Conservation (phyloP, 2,329 filamentous ascomycete genomes). For the Aspergillus novofumigatus region DNA sequence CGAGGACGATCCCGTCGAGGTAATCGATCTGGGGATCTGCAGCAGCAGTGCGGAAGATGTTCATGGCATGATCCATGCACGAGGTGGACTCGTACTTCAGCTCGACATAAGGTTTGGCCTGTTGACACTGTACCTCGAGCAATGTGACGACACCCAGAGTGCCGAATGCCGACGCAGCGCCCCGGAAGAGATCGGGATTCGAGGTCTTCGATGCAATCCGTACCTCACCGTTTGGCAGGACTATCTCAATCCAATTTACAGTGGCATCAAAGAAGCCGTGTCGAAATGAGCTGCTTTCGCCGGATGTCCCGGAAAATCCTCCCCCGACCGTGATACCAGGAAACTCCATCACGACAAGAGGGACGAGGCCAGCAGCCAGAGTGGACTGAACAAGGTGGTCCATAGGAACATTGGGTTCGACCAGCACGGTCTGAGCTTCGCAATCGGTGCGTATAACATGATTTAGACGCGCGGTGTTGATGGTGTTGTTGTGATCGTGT, state of each 20-base stretch:
- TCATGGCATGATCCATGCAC: constrained; percentile 47
- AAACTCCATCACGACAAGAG: constrained; percentile 65
- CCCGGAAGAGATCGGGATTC: constrained; percentile 54
- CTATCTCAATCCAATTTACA: constrained; percentile 59
- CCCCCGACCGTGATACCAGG: constrained; percentile 66
- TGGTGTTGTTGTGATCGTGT: constrained; percentile 43
- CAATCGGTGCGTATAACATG: constrained; percentile 60
- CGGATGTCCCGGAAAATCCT: constrained; percentile 62
- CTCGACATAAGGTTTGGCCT: constrained; percentile 54
- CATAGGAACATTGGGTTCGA: constrained; percentile 69
- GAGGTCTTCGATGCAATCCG: constrained; percentile 45
- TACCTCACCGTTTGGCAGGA: constrained; percentile 56
- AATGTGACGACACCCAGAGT: constrained; percentile 59
- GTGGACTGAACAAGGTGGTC: constrained; percentile 59
- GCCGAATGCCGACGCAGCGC: constrained; percentile 57
- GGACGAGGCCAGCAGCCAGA: constrained; percentile 53
- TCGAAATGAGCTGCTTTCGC: constrained; percentile 63
- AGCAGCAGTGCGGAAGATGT: constrained; percentile 46
- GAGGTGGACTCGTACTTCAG: constrained; percentile 58
- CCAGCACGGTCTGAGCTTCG: constrained; percentile 52
- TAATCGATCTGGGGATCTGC: constrained; percentile 52
- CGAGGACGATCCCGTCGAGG: constrained; percentile 66
- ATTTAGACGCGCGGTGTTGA: constrained; percentile 64
- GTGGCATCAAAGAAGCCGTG: constrained; percentile 64
- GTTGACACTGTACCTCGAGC: constrained; percentile 55